Conservation (phyloP, 2,329 filamentous ascomycete species). For the Sporothrix globosa region DNA sequence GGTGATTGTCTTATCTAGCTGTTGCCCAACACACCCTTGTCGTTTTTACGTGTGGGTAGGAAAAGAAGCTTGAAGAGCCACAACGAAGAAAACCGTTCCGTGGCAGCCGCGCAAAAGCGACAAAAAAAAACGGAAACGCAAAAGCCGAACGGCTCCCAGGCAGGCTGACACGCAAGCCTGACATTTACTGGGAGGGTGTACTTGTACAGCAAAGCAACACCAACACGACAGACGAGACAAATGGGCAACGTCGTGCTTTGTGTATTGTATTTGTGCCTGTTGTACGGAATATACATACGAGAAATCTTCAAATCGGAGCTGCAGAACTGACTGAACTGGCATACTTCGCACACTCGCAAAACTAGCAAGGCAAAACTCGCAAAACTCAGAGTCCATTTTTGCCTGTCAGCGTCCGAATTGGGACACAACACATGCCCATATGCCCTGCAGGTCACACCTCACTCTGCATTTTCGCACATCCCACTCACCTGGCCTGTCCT, state of each 20-base stretch:
- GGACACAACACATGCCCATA: conserved; percentile 12
- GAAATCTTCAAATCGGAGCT: too few relatives aligned
- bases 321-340: too few relatives aligned
- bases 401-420: conserved; percentile 7
- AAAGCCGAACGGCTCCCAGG: too few relatives aligned
- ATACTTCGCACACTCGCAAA: not conserved
- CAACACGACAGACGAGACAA: too few relatives aligned
- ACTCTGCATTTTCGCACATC: conserved; percentile 12
- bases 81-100: not conserved
- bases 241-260: too few relatives aligned
- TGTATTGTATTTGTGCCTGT: too few relatives aligned
- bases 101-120: conserved; percentile 7
- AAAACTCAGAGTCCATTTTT: not conserved
- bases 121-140: not conserved
- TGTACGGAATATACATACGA: too few relatives aligned
- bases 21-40: not conserved
- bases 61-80: not conserved
- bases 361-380: not conserved
- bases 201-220: too few relatives aligned
- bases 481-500: not conserved
- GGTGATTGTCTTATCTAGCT: not conserved
- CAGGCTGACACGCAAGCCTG: too few relatives aligned
- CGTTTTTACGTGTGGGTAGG: conserved; percentile 8
- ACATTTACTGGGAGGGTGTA: too few relatives aligned
- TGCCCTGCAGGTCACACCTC: conserved; percentile 2